phyloP scores from a whole-genome alignment of 768 basidiomycete species.

The Suillus occidentalis region DNA sequence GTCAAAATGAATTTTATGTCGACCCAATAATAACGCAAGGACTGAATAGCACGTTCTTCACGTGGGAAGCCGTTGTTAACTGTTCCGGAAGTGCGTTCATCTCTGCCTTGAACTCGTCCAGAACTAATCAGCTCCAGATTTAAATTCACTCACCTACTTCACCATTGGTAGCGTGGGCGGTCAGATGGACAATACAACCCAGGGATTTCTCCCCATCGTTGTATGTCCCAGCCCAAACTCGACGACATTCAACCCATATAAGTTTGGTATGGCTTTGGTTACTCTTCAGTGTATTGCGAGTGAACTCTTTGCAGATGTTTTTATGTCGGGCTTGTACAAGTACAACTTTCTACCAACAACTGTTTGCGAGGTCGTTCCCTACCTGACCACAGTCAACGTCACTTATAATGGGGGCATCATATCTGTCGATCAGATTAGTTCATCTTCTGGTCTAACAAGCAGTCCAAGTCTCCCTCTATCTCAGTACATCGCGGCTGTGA shows the following conservation, averaged over 20 bases:
- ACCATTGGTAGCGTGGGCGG: neutral
- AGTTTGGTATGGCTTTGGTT: conserved; percentile 1
- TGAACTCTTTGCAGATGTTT: neutral
- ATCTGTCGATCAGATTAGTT: neutral
- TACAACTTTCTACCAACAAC: conserved; percentile 15
- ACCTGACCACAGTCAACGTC: conserved; percentile 15
- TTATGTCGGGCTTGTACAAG: conserved; percentile 10
- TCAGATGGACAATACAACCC: neutral
- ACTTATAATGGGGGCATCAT: conserved; percentile 10
- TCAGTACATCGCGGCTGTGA: conserved; percentile 4
- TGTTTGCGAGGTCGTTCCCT: conserved; percentile 14
- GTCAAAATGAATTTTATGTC: neutral
- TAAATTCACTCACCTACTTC: neutral
- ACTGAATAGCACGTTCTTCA: neutral
- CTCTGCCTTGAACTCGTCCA: neutral
- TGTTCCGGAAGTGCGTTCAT: conserved; percentile 8
- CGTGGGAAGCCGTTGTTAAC: neutral
- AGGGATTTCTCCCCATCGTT: conserved; percentile 8
- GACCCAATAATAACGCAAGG: neutral
- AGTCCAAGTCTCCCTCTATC: neutral
- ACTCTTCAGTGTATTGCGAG: conserved; percentile 1
- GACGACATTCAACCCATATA: neutral
- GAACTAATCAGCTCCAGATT: neutral
- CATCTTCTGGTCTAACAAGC: neutral
- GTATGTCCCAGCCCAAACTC: conserved; percentile 3